Evolutionary conservation across 768 basidiomycete genomes (phyloP), one percentile per base, ranked within the genome.

Genomic region (Galerina marginata): DNA sequence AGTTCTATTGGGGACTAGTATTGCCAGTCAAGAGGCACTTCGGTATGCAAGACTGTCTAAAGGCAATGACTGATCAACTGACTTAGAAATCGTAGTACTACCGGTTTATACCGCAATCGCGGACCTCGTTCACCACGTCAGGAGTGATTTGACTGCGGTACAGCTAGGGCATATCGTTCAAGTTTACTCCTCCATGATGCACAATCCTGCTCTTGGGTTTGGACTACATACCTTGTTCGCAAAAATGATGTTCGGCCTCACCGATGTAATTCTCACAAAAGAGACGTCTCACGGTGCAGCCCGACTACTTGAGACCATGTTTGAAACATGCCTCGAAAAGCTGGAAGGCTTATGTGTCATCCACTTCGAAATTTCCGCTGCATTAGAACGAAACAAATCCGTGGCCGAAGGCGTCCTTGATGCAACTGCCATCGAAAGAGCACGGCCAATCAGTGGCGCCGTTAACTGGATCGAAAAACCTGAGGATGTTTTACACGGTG

Each of bases 61-160:
- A 14, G 4, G 4, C 26, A 1, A 37, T 33, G 26, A 36, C 38
- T 50, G 54, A n/a, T 53, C 43, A 56, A 33, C 29, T 63, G 48
- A 57, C 29, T 45, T 56, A n/a, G 56, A 62, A 62, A n/a, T 15
- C 25, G 14, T 67, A 92, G 93, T 55, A 86, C 91, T 2, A 83
- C 87, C 42, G 91, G 91, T 92, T 2, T 96, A 95, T 74, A 90
- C 88, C 59, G 90, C 93, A 48, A 86, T 96, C 6, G 95, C 95
- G 36, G 97, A 99, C 74, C 83, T 98, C 10, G 89, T 97, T 56
- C 95, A 98, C 70, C 94, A 97, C 69, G 83, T 96, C 58, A 90
- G 94, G 52, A 81, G 79, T 46, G 95, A 98, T 16, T 84, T 99
- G 40, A 86, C 87, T 2, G 80, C 89, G 4, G 73, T 83, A 9